Percentiles rank a stretch among this genome's conserved stretches.
These are phyloP conservation scores for Aphanomyces cochlioides DNA, from an alignment of 352 stramenopile species.

Conservation along the genomic window DNA sequence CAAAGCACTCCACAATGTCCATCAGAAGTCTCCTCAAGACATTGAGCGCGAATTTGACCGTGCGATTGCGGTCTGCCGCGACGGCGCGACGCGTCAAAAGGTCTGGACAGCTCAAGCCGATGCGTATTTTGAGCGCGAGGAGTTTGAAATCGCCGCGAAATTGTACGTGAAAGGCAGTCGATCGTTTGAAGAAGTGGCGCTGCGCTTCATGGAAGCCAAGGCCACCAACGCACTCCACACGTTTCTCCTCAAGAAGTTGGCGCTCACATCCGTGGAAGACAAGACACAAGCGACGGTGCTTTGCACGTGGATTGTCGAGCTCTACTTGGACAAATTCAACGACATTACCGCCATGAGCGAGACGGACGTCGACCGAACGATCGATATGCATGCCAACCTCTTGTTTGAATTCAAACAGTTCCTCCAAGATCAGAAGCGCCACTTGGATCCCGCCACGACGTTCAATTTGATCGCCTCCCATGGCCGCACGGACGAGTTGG, in stretches of 20 bases:
- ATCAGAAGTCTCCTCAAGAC: constrained; percentile 25
- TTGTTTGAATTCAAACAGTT: constrained; percentile 92
- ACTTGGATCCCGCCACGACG: constrained; percentile 86
- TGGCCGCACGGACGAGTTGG: constrained; percentile 87
- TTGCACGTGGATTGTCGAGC: constrained; percentile 91
- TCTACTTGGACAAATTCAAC: constrained; percentile 91
- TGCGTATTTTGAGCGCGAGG: constrained; percentile 81
- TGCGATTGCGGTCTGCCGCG: constrained; percentile 79
- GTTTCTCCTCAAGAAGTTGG: constrained; percentile 88
- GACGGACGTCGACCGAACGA: constrained; percentile 27
- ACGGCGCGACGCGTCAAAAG: constrained; percentile 73
- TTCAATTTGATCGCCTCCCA: constrained; percentile 90
- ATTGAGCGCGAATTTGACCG: constrained; percentile 84
- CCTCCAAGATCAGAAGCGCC: constrained; percentile 81
- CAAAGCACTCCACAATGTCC: constrained; percentile 66
- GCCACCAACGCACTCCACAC: constrained; percentile 76
- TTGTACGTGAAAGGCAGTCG: constrained; percentile 87
- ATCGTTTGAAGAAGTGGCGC: constrained; percentile 88
- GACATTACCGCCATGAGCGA: constrained; percentile 48
- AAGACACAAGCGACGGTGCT: constrained; percentile 91
- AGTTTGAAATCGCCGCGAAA: constrained; percentile 81
- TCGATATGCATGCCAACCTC: constrained; percentile 79
- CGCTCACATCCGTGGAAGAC: constrained; percentile 66
- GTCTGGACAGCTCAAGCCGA: constrained; percentile 88
- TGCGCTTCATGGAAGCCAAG: constrained; percentile 88